phyloP scores from a whole-genome alignment of 306 rosid species.

The Abrus precatorius region DNA sequence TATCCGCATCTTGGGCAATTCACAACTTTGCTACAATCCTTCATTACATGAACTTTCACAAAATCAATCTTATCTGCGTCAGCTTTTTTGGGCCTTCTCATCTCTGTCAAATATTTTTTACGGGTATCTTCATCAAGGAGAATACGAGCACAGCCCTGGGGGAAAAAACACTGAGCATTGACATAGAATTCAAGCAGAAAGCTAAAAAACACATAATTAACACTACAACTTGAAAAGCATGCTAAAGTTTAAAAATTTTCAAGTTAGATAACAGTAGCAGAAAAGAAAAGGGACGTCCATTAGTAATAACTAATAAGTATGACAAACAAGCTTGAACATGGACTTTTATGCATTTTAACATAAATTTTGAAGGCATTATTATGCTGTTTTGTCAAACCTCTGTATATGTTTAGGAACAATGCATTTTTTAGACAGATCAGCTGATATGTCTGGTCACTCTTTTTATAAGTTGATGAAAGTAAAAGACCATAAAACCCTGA shows the following conservation, averaged over 20 bases:
- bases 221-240: constrained; percentile 13
- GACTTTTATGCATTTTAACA: background rate
- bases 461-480: constrained; percentile 6
- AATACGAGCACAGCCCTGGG: constrained; percentile 81
- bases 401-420: background rate
- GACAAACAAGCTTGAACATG: constrained; percentile 6
- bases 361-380: background rate
- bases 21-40: constrained; percentile 50
- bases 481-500: constrained; percentile 3
- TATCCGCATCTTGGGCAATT: constrained; percentile 79
- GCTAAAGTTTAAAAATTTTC: constrained; percentile 20
- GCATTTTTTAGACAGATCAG: constrained; percentile 25
- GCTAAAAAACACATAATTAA: constrained; percentile 35
- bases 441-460: background rate
- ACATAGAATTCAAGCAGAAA: constrained; percentile 35
- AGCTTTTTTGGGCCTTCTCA: constrained; percentile 69
- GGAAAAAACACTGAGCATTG: constrained; percentile 46
- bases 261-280: constrained; percentile 15
- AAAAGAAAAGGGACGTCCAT: constrained; percentile 15
- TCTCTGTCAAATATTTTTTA: constrained; percentile 61
- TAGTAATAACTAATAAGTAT: constrained; percentile 27
- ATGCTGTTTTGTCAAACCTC: constrained; percentile 23
- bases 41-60: constrained; percentile 46
- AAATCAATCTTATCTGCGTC: constrained; percentile 56
- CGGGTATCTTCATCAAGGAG: constrained; percentile 63